Evolutionary conservation across 768 basidiomycete genomes (phyloP).

Genomic region (Kwoniella sp.): DNA sequence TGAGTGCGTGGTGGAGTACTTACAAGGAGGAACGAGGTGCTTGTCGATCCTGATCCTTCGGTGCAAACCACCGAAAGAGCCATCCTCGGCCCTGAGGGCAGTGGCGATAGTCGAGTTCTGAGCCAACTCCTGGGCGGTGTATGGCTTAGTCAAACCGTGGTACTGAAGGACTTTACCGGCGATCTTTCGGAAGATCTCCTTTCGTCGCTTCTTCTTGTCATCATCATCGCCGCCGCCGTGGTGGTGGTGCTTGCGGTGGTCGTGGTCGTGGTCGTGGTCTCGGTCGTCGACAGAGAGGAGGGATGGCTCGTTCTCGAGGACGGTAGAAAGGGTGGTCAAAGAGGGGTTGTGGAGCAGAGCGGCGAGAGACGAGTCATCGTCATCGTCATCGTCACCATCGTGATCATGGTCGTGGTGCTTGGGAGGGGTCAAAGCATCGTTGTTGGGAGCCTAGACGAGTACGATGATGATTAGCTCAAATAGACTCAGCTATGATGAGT

Average conservation of each 20-base stretch:
- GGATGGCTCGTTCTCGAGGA: conserved; percentile 35
- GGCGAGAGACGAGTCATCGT: conserved; percentile 15
- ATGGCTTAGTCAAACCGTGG: conserved; percentile 62
- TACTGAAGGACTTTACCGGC: conserved; percentile 64
- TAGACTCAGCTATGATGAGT: too few species aligned
- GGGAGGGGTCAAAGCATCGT: conserved; percentile 52
- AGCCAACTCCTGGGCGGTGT: conserved; percentile 58
- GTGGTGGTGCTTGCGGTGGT: conserved; percentile 25
- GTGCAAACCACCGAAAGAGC: conserved; percentile 49
- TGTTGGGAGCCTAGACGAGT: conserved; percentile 42
- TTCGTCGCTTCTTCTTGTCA: conserved; percentile 58
- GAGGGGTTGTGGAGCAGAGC: conserved; percentile 45
- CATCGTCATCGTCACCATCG: conserved; percentile 33
- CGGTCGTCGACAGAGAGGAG: conserved; percentile 28
- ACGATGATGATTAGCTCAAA: not conserved
- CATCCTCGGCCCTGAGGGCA: conserved; percentile 50
- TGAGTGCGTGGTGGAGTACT: conserved; percentile 14
- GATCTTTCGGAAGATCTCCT: conserved; percentile 65
- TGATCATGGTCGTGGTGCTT: conserved; percentile 45
- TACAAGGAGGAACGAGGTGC: conserved; percentile 51
- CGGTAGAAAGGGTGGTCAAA: conserved; percentile 32
- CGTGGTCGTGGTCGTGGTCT: conserved; percentile 31
- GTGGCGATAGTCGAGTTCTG: conserved; percentile 64
- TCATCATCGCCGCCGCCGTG: conserved; percentile 47
- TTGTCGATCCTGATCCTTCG: conserved; percentile 51